These are phyloP conservation scores for Trifolium pratense DNA, from an alignment of 306 rosid genomes.

Conservation along the genomic window DNA sequence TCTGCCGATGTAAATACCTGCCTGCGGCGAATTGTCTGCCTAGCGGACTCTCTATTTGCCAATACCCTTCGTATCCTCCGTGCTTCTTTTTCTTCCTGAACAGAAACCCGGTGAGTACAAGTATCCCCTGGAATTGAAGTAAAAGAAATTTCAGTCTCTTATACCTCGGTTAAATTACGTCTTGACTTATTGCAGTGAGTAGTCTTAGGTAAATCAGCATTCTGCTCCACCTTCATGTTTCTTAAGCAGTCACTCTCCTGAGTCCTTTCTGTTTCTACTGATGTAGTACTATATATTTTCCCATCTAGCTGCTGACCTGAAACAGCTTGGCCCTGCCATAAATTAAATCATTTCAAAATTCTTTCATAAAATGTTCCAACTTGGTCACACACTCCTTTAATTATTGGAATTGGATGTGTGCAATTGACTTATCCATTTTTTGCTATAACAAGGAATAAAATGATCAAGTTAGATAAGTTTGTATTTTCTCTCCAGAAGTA, in stretches of 20 bases:
- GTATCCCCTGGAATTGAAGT: neutral
- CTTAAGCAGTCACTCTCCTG: slow-evolving; percentile 39
- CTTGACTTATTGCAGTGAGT: slow-evolving; percentile 66
- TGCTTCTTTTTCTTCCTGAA: slow-evolving; percentile 88
- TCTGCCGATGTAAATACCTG: slow-evolving; percentile 62
- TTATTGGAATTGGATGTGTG: slow-evolving; percentile 1
- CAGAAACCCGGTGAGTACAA: slow-evolving; percentile 29
- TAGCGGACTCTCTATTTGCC: slow-evolving; percentile 96
- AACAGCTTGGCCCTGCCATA: slow-evolving; percentile 72
- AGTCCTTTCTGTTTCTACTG: slow-evolving; percentile 29
- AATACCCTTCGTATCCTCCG: slow-evolving; percentile 83
- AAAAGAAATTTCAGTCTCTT: slow-evolving; percentile 24
- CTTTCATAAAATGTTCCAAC: slow-evolving; percentile 60
- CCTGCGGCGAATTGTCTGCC: slow-evolving; percentile 97
- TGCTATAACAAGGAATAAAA: neutral
- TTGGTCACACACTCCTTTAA: slow-evolving; percentile 49
- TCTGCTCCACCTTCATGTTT: slow-evolving; percentile 54
- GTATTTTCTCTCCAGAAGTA: neutral
- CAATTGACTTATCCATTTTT: slow-evolving; percentile 7
- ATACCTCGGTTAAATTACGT: slow-evolving; percentile 84
- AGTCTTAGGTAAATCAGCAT: slow-evolving; percentile 49
- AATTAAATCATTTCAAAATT: slow-evolving; percentile 59
- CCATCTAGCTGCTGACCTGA: slow-evolving; percentile 48
- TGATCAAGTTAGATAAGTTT: neutral
- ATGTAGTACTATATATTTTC: slow-evolving; percentile 32